Evolutionary conservation across 768 basidiomycete genomes (phyloP), one percentile per base, ranked within the genome.

Genomic region (Cubamyces lactineus): DNA sequence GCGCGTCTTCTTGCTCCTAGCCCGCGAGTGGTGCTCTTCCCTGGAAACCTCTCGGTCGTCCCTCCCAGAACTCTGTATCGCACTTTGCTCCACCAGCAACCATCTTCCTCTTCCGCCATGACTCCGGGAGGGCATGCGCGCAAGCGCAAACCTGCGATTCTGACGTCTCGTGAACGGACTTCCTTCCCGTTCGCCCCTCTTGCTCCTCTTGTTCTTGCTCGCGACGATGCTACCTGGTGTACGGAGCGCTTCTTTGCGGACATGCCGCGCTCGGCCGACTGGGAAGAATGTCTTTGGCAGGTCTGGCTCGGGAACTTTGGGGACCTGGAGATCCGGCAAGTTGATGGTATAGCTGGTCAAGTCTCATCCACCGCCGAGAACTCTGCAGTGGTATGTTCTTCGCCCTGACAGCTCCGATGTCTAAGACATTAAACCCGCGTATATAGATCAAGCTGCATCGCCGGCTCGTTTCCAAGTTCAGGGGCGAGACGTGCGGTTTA

Each of bases 251-350:
- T 81, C 58, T 82, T 84, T 28, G 65, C 79, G 17, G 70, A 73
- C 48, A 71, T 73, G 38, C 78, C 81, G 6, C 83, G 85, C 21
- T 61, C 66, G 1, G 71, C 77, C 3, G 85, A 87, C 60, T 89
- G 87, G 87, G 76, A 79, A 38, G 84, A 86, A 60, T 89, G 87
- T 69, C 71, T 88, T 15, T 89, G 87, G 86, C 84, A 85, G 66
- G 61, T 87, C 59, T 83, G 82, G 76, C 76, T 88, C 26, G 82
- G 85, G 57, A 80, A 76, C 57, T 79, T 78, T 39, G 86, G 86
- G 15, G 72, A 73, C 13, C 70, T 76, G 6, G 68, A 63, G 11
- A 71, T 70, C 21, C 70, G 66, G 47, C 71, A 48, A 52, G 70
- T 62, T 8, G 21, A 41, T 21, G 54, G 38, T 12, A 19, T 49